These are phyloP conservation scores for Botrytis hyacinthi DNA, from an alignment of 2,329 filamentous ascomycete genomes.

Conservation along the genomic window DNA sequence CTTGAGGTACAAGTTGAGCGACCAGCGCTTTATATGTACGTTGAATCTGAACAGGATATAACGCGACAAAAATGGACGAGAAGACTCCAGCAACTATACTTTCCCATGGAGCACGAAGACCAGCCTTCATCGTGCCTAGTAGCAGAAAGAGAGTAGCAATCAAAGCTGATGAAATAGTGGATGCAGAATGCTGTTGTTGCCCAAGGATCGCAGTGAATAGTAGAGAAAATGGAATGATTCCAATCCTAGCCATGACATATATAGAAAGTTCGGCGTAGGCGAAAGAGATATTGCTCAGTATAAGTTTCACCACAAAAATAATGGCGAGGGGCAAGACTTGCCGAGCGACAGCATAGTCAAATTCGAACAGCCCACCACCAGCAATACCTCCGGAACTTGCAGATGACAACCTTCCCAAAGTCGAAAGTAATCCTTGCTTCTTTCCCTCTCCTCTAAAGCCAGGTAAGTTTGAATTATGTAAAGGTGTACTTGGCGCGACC, in stretches of 20 bases:
- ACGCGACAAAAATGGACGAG: constrained; percentile 50
- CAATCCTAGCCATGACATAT: constrained; percentile 52
- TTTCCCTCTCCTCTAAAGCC: constrained; percentile 36
- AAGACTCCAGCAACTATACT: constrained; percentile 52
- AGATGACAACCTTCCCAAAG: constrained; percentile 34
- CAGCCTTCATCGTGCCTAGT: constrained; percentile 40
- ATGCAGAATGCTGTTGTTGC: constrained; percentile 46
- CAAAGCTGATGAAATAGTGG: constrained; percentile 50
- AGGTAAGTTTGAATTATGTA: constrained; percentile 34
- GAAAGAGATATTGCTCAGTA: constrained; percentile 54
- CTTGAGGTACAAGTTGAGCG: constrained; percentile 44
- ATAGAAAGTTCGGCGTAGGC: constrained; percentile 52
- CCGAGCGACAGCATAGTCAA: constrained; percentile 47
- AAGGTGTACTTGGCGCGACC: constrained; percentile 46
- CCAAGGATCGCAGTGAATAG: constrained; percentile 48
- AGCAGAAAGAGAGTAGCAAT: constrained; percentile 50
- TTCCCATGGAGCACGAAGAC: constrained; percentile 50
- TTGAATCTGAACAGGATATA: constrained; percentile 51
- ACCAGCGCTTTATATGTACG: constrained; percentile 50
- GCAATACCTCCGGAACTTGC: constrained; percentile 47
- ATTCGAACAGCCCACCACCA: constrained; percentile 53
- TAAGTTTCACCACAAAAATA: constrained; percentile 50
- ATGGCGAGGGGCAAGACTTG: constrained; percentile 49
- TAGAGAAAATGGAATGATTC: constrained; percentile 49
- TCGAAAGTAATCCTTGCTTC: constrained; percentile 34